phyloP scores from a whole-genome alignment of 345 rosid genomes.

The Lenwebbia sp. region DNA sequence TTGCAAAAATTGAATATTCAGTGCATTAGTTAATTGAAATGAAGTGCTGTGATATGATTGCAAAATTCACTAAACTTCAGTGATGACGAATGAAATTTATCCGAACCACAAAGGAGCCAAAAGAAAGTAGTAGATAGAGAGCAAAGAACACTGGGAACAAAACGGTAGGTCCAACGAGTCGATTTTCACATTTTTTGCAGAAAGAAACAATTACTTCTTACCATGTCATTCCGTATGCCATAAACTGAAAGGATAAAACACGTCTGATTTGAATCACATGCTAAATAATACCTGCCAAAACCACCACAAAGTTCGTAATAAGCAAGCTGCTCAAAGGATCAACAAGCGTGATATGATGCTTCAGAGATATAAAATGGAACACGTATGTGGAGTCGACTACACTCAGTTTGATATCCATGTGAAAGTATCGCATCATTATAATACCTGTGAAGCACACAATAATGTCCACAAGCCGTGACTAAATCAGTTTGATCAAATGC shows the following conservation, averaged over 20 bases:
- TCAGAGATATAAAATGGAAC: not conserved
- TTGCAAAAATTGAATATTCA: not conserved
- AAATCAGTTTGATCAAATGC: not conserved
- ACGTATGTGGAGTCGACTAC: not conserved
- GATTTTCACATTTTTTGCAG: not conserved
- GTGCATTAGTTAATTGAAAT: not conserved
- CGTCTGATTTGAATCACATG: slow-evolving; percentile 49
- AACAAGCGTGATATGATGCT: not conserved
- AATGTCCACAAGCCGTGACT: not conserved
- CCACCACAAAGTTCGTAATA: not conserved
- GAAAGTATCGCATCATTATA: not conserved
- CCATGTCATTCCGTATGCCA: slow-evolving; percentile 35
- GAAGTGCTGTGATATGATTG: not conserved
- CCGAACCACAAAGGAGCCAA: not conserved
- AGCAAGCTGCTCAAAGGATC: not conserved
- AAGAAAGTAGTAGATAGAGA: not conserved
- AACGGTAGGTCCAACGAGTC: not conserved
- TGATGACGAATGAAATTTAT: not conserved
- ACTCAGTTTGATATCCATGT: not conserved
- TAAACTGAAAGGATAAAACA: slow-evolving; percentile 58
- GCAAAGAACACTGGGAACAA: not conserved
- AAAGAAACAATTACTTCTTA: slow-evolving; percentile 7
- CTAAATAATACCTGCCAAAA: slow-evolving; percentile 46
- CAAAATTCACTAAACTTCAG: not conserved
- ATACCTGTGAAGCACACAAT: not conserved